Evolutionary conservation across 306 rosid genomes (phyloP), one percentile per base, ranked within the genome.

Genomic region (Glycyrrhiza uralensis): DNA sequence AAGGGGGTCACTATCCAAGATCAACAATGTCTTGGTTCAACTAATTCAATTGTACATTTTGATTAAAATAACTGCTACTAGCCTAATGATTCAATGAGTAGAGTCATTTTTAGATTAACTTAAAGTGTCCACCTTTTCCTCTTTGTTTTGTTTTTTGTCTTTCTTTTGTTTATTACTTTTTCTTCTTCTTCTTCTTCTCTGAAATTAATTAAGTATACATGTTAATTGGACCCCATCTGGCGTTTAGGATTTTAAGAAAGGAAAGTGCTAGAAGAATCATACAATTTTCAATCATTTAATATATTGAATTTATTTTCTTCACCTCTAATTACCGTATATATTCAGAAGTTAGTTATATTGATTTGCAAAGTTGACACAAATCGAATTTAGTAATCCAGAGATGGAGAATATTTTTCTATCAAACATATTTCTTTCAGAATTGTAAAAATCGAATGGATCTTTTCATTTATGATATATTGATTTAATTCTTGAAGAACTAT

Each of bases 1-100:
- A 44, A 18, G 17, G 24, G 24, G 59, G 68, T 77, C 81, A 29
- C 18, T 59, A 39, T 33, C 55, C 3, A 6, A 7, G 15, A 68
- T 35, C 11, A 19, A 1, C 44, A 11, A 18, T 77, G 81, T 77
- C 81, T 47, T 9, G 81, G 76, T 77, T 77, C 76, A 60, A 14
- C 65, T 23, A 59, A 69, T 57, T 39, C 38, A 14, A 41, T 26
- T 50, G 71, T 0, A 59, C 7, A 61, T 60, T 15, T 24, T 2
- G 5, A 23, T 65, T 55, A 2, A 55, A 30, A 39, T 10, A 35
- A 33, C 44, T 62, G 28, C 63, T 29, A 8, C 15, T 72, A 0
- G 17, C 47, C 47, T 38, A 13, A 38, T 38, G 23, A 75, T 64
- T 52, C 68, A 23, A 62, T 55, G 80, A 30, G 15, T 28, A 14